Conservation (phyloP, 1,139 yeast genomes). For the Scheffersomyces titani region DNA sequence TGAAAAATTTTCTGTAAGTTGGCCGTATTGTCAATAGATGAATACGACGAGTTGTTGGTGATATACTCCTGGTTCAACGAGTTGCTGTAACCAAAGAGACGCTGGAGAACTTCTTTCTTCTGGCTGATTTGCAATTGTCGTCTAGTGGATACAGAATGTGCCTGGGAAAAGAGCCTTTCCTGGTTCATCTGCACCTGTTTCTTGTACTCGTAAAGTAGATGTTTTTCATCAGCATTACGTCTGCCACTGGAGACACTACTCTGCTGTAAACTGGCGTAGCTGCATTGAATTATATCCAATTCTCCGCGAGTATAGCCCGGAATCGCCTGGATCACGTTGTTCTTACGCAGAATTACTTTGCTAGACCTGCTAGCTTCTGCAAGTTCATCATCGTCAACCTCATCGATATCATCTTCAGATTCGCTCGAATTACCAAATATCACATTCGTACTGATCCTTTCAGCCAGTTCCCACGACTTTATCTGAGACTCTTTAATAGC, state of each 20-base stretch:
- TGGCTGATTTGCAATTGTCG: slow-evolving; percentile 45
- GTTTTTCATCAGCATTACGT: slow-evolving; percentile 23
- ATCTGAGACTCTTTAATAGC: slow-evolving; percentile 35
- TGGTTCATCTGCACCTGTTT: slow-evolving; percentile 34
- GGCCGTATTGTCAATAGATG: slow-evolving; percentile 38
- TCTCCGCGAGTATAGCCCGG: slow-evolving; percentile 47
- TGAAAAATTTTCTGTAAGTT: slow-evolving; percentile 42
- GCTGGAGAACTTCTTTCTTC: slow-evolving; percentile 40
- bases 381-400: slow-evolving; percentile 5
- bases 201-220: slow-evolving; percentile 31
- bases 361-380: neutral
- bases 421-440: slow-evolving; percentile 34
- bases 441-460: slow-evolving; percentile 35
- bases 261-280: slow-evolving; percentile 11
- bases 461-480: slow-evolving; percentile 52
- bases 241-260: neutral
- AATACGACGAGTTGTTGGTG: slow-evolving; percentile 44
- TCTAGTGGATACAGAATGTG: slow-evolving; percentile 36
- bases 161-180: slow-evolving; percentile 35
- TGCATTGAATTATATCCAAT: slow-evolving; percentile 20
- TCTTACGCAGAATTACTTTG: neutral
- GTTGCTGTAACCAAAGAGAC: slow-evolving; percentile 43
- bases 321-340: slow-evolving; percentile 24
- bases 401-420: slow-evolving; percentile 13
- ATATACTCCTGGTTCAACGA: slow-evolving; percentile 41